Conservation (phyloP, 768 basidiomycete species). For the Xanthoconium purpureum region DNA sequence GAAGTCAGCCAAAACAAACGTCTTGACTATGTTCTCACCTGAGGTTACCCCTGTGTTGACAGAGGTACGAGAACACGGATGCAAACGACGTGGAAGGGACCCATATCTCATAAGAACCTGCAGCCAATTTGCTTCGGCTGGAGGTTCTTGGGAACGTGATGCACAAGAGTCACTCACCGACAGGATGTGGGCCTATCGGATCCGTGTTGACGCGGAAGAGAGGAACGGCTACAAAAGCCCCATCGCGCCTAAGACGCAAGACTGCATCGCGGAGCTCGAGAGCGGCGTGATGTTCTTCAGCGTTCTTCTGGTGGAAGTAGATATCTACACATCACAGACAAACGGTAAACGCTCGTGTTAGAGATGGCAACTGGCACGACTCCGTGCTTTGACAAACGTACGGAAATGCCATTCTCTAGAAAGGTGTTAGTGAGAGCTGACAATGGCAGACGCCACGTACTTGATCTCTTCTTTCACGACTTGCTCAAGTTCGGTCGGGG, state of each 20-base stretch:
- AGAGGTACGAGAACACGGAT: conserved; percentile 75
- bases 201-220: conserved; percentile 65
- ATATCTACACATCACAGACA: conserved; percentile 48
- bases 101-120: conserved; percentile 84
- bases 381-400: conserved; percentile 34
- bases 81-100: conserved; percentile 70
- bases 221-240: conserved; percentile 78
- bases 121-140: not conserved
- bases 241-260: conserved; percentile 64
- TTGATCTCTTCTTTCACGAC: conserved; percentile 64
- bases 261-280: conserved; percentile 70
- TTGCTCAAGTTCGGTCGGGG: conserved; percentile 50
- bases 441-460: conserved; percentile 34
- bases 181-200: conserved; percentile 74
- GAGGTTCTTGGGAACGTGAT: not conserved
- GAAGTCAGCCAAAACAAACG: not conserved
- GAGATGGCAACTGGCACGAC: not conserved
- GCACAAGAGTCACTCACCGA: conserved; percentile 44
- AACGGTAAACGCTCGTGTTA: not conserved
- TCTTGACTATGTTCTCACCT: conserved; percentile 42
- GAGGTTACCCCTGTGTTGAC: conserved; percentile 60
- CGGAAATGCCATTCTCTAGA: conserved; percentile 79
- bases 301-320: conserved; percentile 71
- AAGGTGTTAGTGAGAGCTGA: not conserved
- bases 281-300: conserved; percentile 59